Conservation (phyloP, 345 rosid species). For the Aquilaria yunnanensis region DNA sequence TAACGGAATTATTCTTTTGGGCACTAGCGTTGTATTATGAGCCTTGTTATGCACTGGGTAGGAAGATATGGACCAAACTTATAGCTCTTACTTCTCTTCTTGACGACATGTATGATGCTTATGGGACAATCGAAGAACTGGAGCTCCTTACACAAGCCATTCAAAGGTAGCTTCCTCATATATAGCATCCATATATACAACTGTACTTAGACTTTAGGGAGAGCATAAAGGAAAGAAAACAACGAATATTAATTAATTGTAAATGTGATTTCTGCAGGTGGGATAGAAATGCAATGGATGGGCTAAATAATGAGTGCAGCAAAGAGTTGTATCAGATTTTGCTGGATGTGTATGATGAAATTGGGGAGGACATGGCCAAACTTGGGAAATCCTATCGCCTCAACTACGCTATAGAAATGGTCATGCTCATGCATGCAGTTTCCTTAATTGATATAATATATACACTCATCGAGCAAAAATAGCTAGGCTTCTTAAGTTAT, state of each 20-base stretch:
- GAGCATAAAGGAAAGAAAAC: too few species aligned
- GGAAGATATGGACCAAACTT: constrained; percentile 14
- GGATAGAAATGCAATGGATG: neutral
- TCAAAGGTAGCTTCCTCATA: neutral
- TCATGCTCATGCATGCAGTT: neutral
- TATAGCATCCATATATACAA: too few species aligned
- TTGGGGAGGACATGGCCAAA: neutral
- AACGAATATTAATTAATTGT: too few species aligned
- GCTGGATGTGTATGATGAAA: neutral
- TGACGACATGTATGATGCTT: constrained; percentile 22
- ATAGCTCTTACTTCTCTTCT: constrained; percentile 3
- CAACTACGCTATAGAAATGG: neutral
- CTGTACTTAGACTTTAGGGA: too few species aligned
- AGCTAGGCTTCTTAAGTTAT: too few species aligned
- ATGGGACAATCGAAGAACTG: constrained; percentile 20
- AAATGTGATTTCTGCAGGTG: neutral
- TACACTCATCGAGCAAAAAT: neutral
- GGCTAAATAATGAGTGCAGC: neutral
- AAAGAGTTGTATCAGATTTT: neutral
- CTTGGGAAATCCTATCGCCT: neutral
- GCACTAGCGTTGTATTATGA: constrained; percentile 14
- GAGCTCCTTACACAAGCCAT: constrained; percentile 15
- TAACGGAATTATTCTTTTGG: constrained; percentile 23
- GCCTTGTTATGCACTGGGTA: constrained; percentile 11
- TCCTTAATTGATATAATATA: too few species aligned